Base-by-base conservation (phyloP, 139 green algal genomes). In the Coccomyxa sp. region DNA sequence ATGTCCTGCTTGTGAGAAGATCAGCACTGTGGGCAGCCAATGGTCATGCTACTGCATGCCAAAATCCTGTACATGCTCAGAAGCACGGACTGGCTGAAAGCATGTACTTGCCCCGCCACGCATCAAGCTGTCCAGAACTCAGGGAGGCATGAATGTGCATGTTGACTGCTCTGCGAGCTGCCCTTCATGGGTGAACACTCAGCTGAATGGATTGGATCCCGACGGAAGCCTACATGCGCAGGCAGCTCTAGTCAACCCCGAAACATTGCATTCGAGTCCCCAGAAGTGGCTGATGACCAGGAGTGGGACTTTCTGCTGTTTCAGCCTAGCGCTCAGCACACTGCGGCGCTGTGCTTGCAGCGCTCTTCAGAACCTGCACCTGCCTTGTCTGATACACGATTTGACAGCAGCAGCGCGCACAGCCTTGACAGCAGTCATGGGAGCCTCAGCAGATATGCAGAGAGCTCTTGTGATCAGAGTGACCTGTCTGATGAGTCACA, bases 241-340 rank as follows among this genome's bases (percentile, higher is more conserved):
- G 2, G 18, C 22, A 22, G 5, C 50, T 31, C 18, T 22, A 64
- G 50, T 12, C 22, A 18, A 22, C 50, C 50, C 50, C 50, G 18
- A 64, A 64, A 64, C 50, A 64, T 64, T 64, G 27, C 18, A 6
- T 64, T 64, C 27, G 50, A 18, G 2, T 64, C 50, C 22, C 50
- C 50, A 31, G 50, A 64, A 18, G 5, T 64, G 50, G 50, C 22
- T 18, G 18, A 64, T 18, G 50, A 64, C 50, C 22, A n/a, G n/a
- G n/a, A 18, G 64, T 72, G 64, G 64, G 64, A 72, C 4, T 72
- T 72, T 33, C 14, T 72, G 29, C 64, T 72, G 10, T 72, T 72
- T 33, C 14, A 22, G 31, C 64, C 31, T 33, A 36, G 64, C 64
- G 31, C 29, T 16, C n/a, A 72, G 64, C 64, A 72, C 31, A 72